These are phyloP conservation scores for Mimosa bimucronata DNA, from an alignment of 306 rosid species.

Conservation along the genomic window DNA sequence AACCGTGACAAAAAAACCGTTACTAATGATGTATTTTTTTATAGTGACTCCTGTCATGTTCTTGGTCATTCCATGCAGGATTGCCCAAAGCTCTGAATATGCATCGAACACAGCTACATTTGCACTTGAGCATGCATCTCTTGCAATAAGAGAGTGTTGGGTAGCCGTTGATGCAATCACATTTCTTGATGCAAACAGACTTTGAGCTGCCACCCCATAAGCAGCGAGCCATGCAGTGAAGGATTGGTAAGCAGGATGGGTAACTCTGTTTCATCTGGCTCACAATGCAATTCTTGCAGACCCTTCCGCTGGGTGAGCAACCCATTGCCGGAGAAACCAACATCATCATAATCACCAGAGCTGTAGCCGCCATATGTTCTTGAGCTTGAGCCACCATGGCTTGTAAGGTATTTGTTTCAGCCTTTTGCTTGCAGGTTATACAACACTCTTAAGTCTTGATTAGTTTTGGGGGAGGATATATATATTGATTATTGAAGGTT, in stretches of 20 bases:
- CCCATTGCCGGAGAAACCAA: constrained; percentile 37
- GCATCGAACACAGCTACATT: constrained; percentile 81
- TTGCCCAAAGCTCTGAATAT: no score
- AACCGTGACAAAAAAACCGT: no score
- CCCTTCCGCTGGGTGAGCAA: constrained; percentile 52
- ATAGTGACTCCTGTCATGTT: no score
- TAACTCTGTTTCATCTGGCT: constrained; percentile 62
- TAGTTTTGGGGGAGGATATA: background rate
- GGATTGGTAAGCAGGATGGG: constrained; percentile 58
- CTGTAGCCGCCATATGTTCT: constrained; percentile 25
- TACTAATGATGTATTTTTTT: no score
- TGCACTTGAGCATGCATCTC: constrained; percentile 79
- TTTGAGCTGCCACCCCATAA: constrained; percentile 71
- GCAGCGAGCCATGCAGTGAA: constrained; percentile 88
- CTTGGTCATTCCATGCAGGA: no score
- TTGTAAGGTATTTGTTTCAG: background rate
- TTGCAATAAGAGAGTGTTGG: constrained; percentile 70
- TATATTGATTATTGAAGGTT: background rate
- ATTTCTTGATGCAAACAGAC: constrained; percentile 52
- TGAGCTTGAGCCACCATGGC: constrained; percentile 18
- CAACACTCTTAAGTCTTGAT: background rate
- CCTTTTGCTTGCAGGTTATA: constrained; percentile 11
- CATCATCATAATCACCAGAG: constrained; percentile 43
- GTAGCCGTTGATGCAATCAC: constrained; percentile 49
- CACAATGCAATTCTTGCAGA: constrained; percentile 58